Base-by-base conservation (phyloP, 345 rosid species). In the Erysimum cheiranthoides region DNA sequence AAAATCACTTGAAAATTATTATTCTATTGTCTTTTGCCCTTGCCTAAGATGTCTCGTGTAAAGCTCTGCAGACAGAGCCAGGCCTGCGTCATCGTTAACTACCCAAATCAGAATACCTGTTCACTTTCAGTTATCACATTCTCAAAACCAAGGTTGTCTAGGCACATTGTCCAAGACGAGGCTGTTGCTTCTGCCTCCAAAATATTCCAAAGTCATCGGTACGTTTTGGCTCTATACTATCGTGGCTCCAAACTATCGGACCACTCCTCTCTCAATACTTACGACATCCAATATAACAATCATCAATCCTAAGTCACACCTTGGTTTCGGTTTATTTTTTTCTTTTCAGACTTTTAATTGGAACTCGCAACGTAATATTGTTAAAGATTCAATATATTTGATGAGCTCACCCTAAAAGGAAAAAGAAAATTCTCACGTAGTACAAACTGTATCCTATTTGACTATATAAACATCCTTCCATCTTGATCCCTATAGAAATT, bases 1-100 rank as follows among this genome's bases (percentile, higher is more conserved):
- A 11, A n/a, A n/a, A 38, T 25, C 67, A 60, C 50, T 69, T 49
- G 38, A 46, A 69, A 31, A 35, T 13, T 49, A 18, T 18, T 46
- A n/a, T 18, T n/a, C 47, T 49, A 57, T n/a, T 32, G 4, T 58
- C 9, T 59, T 59, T 59, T 38, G 5, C 3, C 17, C 0, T 38
- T 38, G 47, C 47, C 65, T 38, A 60, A 1, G 5, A 36, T 60
- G 16, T 36, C 46, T 60, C 16, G 31, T 36, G 31, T 38, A 11
- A 32, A 57, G 40, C 61, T 57, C 40, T 32, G 40, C 6, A 9
- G 62, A 34, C 25, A n/a, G 32, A 32, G 47, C 17, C 17, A 11
- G 31, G 3, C 31, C 21, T 60, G 32, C 31, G 11, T 36, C 16
- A 10, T 36, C 64, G 17, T 5, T 59, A 18, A 35, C 45, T 60